These are phyloP conservation scores for Clavaria fumosa DNA, from an alignment of 768 basidiomycete species.

Conservation along the genomic window DNA sequence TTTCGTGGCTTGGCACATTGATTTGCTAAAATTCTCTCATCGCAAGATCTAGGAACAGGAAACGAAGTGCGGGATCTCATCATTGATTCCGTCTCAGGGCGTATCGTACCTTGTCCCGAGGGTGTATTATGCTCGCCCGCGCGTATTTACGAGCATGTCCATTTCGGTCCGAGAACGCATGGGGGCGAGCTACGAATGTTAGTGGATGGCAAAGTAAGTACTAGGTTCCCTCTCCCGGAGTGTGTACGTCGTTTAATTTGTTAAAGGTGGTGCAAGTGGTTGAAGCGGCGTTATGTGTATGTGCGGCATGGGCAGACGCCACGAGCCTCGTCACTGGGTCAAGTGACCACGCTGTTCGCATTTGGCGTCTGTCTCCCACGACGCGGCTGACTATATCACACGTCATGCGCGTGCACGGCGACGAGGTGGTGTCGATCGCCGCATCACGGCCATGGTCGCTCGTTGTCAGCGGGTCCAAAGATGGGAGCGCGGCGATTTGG, in stretches of 20 bases:
- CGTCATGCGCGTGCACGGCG: slow-evolving; percentile 69
- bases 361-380: slow-evolving; percentile 76
- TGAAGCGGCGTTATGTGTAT: slow-evolving; percentile 56
- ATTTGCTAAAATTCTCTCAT: slow-evolving; percentile 2
- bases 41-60: slow-evolving; percentile 32
- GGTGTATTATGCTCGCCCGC: slow-evolving; percentile 43
- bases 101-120: slow-evolving; percentile 44
- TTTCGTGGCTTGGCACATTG: not conserved
- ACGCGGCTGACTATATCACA: slow-evolving; percentile 39
- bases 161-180: slow-evolving; percentile 40
- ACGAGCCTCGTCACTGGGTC: slow-evolving; percentile 68
- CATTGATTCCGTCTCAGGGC: slow-evolving; percentile 42
- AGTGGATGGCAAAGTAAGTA: slow-evolving; percentile 44
- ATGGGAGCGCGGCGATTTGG: slow-evolving; percentile 81
- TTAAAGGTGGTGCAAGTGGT: slow-evolving; percentile 56
- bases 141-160: slow-evolving; percentile 50
- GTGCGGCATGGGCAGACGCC: slow-evolving; percentile 65
- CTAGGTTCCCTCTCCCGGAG: too few species aligned
- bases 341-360: slow-evolving; percentile 62
- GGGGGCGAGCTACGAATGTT: slow-evolving; percentile 44
- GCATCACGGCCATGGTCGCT: slow-evolving; percentile 75
- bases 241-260: not conserved
- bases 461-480: slow-evolving; percentile 68
- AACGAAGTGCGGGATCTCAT: slow-evolving; percentile 35
- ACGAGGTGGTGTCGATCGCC: slow-evolving; percentile 47